Base-by-base conservation (phyloP, 345 rosid genomes). In the Erucastrum elatum region DNA sequence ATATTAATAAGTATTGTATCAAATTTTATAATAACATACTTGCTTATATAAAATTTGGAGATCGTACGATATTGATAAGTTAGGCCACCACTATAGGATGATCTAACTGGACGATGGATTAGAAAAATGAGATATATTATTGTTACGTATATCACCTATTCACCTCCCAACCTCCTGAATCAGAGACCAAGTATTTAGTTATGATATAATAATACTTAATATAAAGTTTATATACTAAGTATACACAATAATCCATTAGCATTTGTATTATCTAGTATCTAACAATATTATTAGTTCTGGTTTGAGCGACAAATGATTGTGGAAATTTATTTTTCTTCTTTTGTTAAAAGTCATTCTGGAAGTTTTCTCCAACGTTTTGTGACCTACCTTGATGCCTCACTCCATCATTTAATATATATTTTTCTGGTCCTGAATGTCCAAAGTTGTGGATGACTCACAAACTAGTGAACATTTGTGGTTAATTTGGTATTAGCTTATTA, bases 61-160 rank as follows among this genome's bases (percentile, higher is more conserved):
- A 73, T 68, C 8, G 58, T 73, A 79, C 75, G 27, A 62, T 68
- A 15, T 7, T 12, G 82, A 79, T 74, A 74, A 68, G 82, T 79
- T 79, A 79, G 78, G 82, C 70, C 82, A 79, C 66, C 82, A 74
- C 78, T 79, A 41, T 8, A 8, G 35, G 62, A 78, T 21, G 77
- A 79, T 74, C 26, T 68, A 29, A 79, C 75, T 74, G 82, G 82
- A 68, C 78, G 5, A 78, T 7, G n/a, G 11, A 44, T 5, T 49
- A 61, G 26, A 79, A 79, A 73, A 73, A 11, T 66, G 17, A 44
- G 58, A 60, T 60, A 60, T 2, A 0, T 30, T 51, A 1, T 37
- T 7, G 55, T 78, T 35, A 72, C 56, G 73, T 78, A 17, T 34
- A 4, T 55, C 66, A 71, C 61, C n/a, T 71, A 35, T 26, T 55